Percentiles rank a stretch among this genome's conserved stretches.
phyloP scores from a whole-genome alignment of 108 stramenopile species.

The Stephanodiscus minutulus region DNA sequence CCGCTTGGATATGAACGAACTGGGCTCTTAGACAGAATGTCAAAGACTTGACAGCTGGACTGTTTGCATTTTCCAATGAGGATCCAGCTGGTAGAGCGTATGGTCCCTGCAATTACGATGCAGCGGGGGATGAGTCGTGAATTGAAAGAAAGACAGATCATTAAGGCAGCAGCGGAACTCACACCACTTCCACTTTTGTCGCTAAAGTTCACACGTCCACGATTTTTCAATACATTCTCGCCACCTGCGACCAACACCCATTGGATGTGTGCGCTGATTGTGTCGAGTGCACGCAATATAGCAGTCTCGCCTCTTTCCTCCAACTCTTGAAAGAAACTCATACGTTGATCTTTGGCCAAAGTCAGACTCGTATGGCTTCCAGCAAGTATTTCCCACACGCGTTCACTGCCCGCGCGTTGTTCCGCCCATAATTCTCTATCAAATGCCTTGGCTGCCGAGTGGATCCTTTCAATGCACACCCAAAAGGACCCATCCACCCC shows the following conservation, averaged over 20 bases:
- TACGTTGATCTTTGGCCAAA: conserved; percentile 62
- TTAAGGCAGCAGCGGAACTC: conserved; percentile 6
- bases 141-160: background rate
- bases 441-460: conserved; percentile 84
- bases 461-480: conserved; percentile 79
- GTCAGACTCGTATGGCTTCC: conserved; percentile 61
- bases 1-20: conserved; percentile 83
- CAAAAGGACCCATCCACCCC: conserved; percentile 84
- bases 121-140: background rate
- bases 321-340: conserved; percentile 75
- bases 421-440: conserved; percentile 89
- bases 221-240: conserved; percentile 67
- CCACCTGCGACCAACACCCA: conserved; percentile 84
- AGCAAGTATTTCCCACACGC: conserved; percentile 82
- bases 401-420: conserved; percentile 67
- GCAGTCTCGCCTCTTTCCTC: conserved; percentile 82
- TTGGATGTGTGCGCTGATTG: conserved; percentile 80
- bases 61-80: conserved; percentile 73
- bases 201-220: conserved; percentile 57
- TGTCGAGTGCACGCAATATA: conserved; percentile 74
- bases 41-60: conserved; percentile 83
- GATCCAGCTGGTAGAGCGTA: conserved; percentile 78
- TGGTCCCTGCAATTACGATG: conserved; percentile 51
- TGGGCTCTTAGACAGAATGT: conserved; percentile 80
- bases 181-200: conserved; percentile 62